Evolutionary conservation across 2,329 filamentous ascomycete species (phyloP), one percentile per base, ranked within the genome.

Genomic region (Aspergillus neoniger): DNA sequence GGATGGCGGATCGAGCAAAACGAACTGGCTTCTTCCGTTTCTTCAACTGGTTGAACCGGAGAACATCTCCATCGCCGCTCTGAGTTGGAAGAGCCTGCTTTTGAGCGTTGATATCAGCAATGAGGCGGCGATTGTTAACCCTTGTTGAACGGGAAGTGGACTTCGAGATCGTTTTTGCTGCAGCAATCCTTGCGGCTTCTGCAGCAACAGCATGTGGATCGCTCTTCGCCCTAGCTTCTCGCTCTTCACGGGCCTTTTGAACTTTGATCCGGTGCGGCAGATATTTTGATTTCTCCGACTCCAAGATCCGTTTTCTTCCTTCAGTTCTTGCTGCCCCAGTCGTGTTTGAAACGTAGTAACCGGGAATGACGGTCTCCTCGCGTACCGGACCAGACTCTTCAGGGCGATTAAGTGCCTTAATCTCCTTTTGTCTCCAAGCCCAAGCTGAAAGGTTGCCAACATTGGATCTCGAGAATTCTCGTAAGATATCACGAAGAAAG

Each of bases 11-110:
- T 48, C 95, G 87, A 59, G 94, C 95, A 78, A 99, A 99, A 74
- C 96, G 95, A 75, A 99, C 95, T 1, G 94, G 93, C 83, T 99
- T 99, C 87, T 98, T 99, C 63, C 95, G 91, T 80, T 98, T 99
- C 85, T 98, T 97, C 60, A 99, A 88, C 80, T 98, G 95, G 77
- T 99, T 99, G 85, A 99, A 99, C 60, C 94, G 91, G 70, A 99
- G 86, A 30, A 95, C 92, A 70, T 97, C 94, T 57, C 92, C 91
- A 67, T 96, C 93, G 15, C 83, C 83, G 56, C 89, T 90, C 19
- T 92, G 84, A 12, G 88, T 90, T 19, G 82, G 80, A 59, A 87
- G 77, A 15, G 81, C 83, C 79, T 92, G 92, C 81, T 96, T 96
- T 76, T 97, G 93, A 49, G 95, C 91, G 74, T 96, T 96, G 68